Evolutionary conservation across 2,329 filamentous ascomycete genomes (phyloP).

Genomic region (Sarocladiaceae sp.): DNA sequence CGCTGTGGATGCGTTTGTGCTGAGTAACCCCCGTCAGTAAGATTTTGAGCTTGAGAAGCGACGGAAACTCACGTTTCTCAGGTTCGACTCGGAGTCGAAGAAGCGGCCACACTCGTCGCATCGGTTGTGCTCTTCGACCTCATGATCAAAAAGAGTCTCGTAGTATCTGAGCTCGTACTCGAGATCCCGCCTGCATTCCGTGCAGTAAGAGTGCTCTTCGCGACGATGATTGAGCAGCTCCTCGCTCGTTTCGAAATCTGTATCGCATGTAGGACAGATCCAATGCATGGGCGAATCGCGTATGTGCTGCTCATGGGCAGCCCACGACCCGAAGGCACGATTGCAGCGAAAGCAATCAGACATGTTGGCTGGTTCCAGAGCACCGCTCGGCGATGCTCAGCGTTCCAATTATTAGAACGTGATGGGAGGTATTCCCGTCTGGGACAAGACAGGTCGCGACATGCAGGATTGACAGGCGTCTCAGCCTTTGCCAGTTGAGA

Average conservation of each 20-base stretch:
- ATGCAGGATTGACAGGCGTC: too few relatives aligned
- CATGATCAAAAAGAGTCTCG: not conserved
- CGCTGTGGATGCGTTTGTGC: not conserved
- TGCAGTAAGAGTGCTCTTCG: not conserved
- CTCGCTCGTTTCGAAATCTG: conserved; percentile 7
- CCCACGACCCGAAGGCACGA: not conserved
- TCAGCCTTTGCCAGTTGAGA: too few relatives aligned
- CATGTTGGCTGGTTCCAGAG: not conserved
- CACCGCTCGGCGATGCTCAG: too few relatives aligned
- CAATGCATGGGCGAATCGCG: not conserved
- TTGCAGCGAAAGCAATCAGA: not conserved
- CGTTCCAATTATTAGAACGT: too few relatives aligned
- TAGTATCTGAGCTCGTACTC: not conserved
- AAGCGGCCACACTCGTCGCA: not conserved
- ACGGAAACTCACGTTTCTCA: not conserved
- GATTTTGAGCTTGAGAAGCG: too few relatives aligned
- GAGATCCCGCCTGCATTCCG: not conserved
- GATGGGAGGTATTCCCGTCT: too few relatives aligned
- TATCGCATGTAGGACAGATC: not conserved
- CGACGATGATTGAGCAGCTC: conserved; percentile 11
- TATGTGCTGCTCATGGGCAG: not conserved
- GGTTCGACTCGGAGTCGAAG: not conserved
- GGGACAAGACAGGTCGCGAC: too few relatives aligned
- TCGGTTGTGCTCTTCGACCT: not conserved
- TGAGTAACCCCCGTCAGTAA: too few relatives aligned